Conservation (phyloP, 2,329 filamentous ascomycete genomes). For the Diaporthe helianthi region DNA sequence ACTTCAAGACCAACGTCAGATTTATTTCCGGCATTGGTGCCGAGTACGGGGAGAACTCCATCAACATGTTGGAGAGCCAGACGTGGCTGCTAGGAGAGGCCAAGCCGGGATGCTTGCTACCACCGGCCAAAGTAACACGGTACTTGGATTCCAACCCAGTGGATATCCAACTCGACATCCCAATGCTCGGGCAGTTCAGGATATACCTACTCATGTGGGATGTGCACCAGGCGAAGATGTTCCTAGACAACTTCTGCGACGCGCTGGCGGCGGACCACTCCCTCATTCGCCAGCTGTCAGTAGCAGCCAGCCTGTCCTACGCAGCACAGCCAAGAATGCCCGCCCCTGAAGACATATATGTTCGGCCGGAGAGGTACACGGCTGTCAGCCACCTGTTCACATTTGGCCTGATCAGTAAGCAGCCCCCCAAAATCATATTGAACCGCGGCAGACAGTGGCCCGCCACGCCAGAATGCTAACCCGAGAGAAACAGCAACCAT, state of each 20-base stretch:
- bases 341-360: constrained; percentile 69
- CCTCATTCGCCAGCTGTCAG: constrained; percentile 66
- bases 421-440: not conserved
- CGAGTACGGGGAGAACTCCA: constrained; percentile 59
- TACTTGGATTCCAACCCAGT: constrained; percentile 82
- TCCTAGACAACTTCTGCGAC: constrained; percentile 66
- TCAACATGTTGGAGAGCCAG: constrained; percentile 54
- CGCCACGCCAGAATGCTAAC: constrained; percentile 36
- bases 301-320: constrained; percentile 68
- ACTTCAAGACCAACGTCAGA: constrained; percentile 70
- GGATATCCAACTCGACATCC: constrained; percentile 79
- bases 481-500: constrained; percentile 55
- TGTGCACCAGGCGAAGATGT: constrained; percentile 60
- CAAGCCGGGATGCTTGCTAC: constrained; percentile 62
- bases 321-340: constrained; percentile 61
- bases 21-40: constrained; percentile 74
- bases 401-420: constrained; percentile 70
- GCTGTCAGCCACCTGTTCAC: constrained; percentile 73
- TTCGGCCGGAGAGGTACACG: constrained; percentile 73
- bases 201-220: constrained; percentile 75
- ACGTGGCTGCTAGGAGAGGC: constrained; percentile 55
- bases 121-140: constrained; percentile 74
- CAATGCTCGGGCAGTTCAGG: constrained; percentile 78
- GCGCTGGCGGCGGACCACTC: constrained; percentile 58
- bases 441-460: not conserved